Evolutionary conservation across 164 flowering plant genomes (phyloP).

Genomic region (Nymphaea colorata): DNA sequence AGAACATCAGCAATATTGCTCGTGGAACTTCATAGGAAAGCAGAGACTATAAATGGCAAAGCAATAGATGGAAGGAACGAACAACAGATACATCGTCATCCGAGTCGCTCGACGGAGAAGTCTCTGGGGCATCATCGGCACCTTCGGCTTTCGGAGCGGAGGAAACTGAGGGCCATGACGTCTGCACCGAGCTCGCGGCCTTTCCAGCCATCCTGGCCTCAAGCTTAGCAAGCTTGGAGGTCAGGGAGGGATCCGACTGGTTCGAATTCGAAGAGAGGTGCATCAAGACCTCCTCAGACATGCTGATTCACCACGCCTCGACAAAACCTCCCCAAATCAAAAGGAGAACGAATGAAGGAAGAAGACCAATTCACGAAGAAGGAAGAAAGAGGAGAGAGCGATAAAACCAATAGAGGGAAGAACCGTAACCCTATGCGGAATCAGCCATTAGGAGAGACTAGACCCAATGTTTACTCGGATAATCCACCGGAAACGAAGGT

Average conservation of each 20-base stretch:
- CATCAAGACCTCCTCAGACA: conserved; percentile 77
- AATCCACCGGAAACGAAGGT: not conserved
- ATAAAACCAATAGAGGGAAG: too few relatives aligned
- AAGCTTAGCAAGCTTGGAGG: conserved; percentile 87
- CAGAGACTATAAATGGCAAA: not conserved
- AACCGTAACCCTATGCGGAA: too few relatives aligned
- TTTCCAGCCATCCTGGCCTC: conserved; percentile 89
- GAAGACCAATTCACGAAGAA: not conserved
- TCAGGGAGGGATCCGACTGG: conserved; percentile 76
- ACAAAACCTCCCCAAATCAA: not conserved
- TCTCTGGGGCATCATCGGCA: conserved; percentile 24
- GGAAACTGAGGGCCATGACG: conserved; percentile 31
- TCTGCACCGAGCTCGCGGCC: conserved; percentile 30
- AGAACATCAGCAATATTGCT: too few relatives aligned
- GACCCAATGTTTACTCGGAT: not conserved
- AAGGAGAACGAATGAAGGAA: too few relatives aligned
- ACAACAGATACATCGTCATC: conserved; percentile 62
- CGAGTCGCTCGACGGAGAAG: conserved; percentile 53
- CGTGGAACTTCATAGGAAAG: not conserved
- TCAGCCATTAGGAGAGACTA: too few relatives aligned
- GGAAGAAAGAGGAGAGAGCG: not conserved
- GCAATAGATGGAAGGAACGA: not conserved
- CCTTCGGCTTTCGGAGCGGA: conserved; percentile 22
- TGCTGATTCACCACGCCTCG: conserved; percentile 6
- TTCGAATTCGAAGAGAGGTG: conserved; percentile 88